Conservation (phyloP, 208 protist genomes). For the Wallacemonas rigidus region DNA sequence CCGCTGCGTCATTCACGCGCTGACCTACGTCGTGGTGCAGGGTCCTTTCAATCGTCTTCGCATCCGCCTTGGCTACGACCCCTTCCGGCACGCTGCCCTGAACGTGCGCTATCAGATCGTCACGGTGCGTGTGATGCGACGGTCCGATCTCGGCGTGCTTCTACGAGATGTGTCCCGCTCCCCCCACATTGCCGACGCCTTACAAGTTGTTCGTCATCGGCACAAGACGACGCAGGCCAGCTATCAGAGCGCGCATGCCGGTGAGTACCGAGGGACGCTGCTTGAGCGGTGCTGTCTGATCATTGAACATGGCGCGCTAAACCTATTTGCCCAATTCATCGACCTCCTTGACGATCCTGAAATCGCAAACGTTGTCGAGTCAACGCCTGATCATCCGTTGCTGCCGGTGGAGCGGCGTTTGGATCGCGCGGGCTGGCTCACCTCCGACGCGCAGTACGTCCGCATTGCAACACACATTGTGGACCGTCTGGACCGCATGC, state of each 20-base stretch:
- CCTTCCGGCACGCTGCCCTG: constrained; percentile 39
- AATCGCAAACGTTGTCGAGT: constrained; percentile 34
- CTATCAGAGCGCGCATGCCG: constrained; percentile 23
- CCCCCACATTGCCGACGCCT: constrained; percentile 42
- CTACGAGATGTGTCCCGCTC: constrained; percentile 73
- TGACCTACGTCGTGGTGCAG: constrained; percentile 72
- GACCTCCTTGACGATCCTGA: constrained; percentile 50
- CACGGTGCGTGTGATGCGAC: constrained; percentile 50
- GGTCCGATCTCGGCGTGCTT: constrained; percentile 59
- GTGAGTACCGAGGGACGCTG: constrained; percentile 32
- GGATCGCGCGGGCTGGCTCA: constrained; percentile 50
- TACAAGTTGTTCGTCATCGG: constrained; percentile 38
- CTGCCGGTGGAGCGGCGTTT: constrained; percentile 34
- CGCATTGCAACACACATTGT: constrained; percentile 34
- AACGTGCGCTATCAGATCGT: constrained; percentile 56
- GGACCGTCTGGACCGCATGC: constrained; percentile 33
- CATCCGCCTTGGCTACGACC: constrained; percentile 75
- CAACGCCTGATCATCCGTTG: background rate
- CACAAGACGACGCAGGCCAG: constrained; percentile 12
- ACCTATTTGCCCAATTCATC: constrained; percentile 31
- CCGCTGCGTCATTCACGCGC: constrained; percentile 57
- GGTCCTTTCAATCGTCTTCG: constrained; percentile 84
- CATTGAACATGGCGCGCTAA: constrained; percentile 29
- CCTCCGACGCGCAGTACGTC: constrained; percentile 34
- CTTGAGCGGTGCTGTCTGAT: constrained; percentile 39